A percentile compares a stretch with the other conserved stretches of the same genome.
phyloP scores from a whole-genome alignment of 495 filamentous ascomycete species.

The Xylaria palmicola region DNA sequence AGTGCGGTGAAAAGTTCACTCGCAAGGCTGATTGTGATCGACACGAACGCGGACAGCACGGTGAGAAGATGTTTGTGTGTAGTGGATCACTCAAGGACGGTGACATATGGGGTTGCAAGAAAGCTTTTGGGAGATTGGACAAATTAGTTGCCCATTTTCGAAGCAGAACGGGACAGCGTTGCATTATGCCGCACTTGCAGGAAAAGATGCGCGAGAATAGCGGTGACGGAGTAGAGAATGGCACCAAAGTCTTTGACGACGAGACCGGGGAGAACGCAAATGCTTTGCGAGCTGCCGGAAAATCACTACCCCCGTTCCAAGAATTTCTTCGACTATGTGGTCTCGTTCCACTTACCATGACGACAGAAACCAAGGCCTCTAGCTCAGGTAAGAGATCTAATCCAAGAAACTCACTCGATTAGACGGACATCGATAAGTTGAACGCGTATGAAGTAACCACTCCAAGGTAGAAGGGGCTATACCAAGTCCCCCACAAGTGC shows the following conservation, averaged over 20 bases:
- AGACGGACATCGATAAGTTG: no score
- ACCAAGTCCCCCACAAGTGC: no score
- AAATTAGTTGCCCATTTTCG: slow-evolving; percentile 27
- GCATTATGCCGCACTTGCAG: slow-evolving; percentile 16
- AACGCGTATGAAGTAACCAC: no score
- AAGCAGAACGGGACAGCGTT: slow-evolving; percentile 31
- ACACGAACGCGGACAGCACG: slow-evolving; percentile 43
- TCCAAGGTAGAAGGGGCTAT: no score
- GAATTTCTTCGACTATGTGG: slow-evolving; percentile 1
- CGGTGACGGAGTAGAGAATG: not conserved
- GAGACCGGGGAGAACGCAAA: not conserved
- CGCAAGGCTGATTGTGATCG: slow-evolving; percentile 45
- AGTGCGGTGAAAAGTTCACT: slow-evolving; percentile 29
- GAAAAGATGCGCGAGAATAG: slow-evolving; percentile 2
- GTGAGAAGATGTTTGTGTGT: slow-evolving; percentile 39
- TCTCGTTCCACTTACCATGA: not conserved
- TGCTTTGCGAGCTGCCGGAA: not conserved
- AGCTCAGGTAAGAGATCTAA: no score
- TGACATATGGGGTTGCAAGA: slow-evolving; percentile 23
- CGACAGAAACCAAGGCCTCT: not conserved
- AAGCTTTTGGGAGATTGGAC: slow-evolving; percentile 26
- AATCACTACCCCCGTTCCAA: not conserved
- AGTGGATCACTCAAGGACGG: slow-evolving; percentile 22
- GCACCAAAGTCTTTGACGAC: not conserved
- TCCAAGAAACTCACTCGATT: no score